Percentiles rank a stretch among this genome's conserved stretches.
These are phyloP conservation scores for Corrigiola litoralis DNA, from an alignment of 179 eudicot species.

Conservation along the genomic window DNA sequence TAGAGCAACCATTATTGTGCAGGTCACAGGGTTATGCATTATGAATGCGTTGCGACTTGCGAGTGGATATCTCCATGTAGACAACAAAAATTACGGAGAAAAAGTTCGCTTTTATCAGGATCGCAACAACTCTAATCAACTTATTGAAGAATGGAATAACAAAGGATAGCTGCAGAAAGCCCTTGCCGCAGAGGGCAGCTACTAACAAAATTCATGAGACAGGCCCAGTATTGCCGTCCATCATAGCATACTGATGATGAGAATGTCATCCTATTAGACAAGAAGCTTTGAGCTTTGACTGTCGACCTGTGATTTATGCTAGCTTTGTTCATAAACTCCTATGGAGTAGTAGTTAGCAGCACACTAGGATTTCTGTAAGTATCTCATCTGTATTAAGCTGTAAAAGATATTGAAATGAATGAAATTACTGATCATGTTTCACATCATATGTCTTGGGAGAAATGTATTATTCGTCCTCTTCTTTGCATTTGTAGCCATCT, in stretches of 20 bases:
- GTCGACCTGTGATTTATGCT: too few species aligned
- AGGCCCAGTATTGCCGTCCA: background rate
- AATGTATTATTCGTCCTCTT: too few species aligned
- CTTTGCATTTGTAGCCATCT: too few species aligned
- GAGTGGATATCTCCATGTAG: background rate
- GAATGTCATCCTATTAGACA: background rate
- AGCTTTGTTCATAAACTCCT: too few species aligned
- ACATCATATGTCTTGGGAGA: too few species aligned
- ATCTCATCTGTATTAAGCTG: too few species aligned
- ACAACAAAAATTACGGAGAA: background rate
- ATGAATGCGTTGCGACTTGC: background rate
- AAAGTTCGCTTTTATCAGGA: background rate
- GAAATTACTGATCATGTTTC: too few species aligned
- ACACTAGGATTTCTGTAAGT: too few species aligned
- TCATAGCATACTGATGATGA: background rate
- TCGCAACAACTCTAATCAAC: background rate
- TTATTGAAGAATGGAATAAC: too few species aligned
- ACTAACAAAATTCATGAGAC: background rate
- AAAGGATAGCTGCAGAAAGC: background rate
- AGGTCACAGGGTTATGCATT: slow-evolving; percentile 9
- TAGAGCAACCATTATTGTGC: background rate
- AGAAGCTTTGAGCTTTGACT: slow-evolving; percentile 4
- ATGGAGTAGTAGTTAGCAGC: too few species aligned
- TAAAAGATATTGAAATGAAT: too few species aligned
- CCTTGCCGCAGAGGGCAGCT: background rate